phyloP scores from a whole-genome alignment of 169 alveolate genomes.

The Cryptosporidium muris region DNA sequence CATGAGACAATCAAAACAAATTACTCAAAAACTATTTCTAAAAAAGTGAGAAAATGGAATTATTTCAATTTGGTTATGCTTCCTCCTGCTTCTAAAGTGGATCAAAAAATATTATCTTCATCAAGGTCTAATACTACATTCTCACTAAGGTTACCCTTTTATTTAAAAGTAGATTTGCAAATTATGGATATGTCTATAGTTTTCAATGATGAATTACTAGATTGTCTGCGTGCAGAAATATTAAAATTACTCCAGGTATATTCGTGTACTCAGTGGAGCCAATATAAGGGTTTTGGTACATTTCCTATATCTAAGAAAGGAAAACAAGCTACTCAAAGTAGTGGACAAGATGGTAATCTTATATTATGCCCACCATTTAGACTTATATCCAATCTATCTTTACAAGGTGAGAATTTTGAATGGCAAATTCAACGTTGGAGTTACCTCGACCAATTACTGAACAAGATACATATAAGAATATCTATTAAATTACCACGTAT shows the following conservation, averaged over 20 bases:
- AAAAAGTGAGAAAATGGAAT: slow-evolving; percentile 50
- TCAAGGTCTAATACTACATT: slow-evolving; percentile 21
- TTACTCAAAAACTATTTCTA: background rate
- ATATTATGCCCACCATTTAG: slow-evolving; percentile 50
- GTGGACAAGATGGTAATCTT: background rate
- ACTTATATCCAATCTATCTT: slow-evolving; percentile 1
- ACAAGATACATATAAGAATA: slow-evolving; percentile 46
- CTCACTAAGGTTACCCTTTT: slow-evolving; percentile 43
- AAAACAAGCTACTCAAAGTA: background rate
- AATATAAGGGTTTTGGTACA: slow-evolving; percentile 65
- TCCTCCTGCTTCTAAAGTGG: slow-evolving; percentile 17
- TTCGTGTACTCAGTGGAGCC: slow-evolving; percentile 48
- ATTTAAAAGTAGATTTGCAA: slow-evolving; percentile 46
- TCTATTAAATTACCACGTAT: slow-evolving; percentile 38
- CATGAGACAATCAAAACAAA: background rate
- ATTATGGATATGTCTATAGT: slow-evolving; percentile 2
- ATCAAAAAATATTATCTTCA: background rate
- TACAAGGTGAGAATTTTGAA: slow-evolving; percentile 16
- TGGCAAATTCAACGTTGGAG: slow-evolving; percentile 15
- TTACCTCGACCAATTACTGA: slow-evolving; percentile 21
- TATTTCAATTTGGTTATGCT: slow-evolving; percentile 47
- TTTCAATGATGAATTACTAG: slow-evolving; percentile 52
- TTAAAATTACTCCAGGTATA: slow-evolving; percentile 58
- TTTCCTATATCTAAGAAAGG: slow-evolving; percentile 31
- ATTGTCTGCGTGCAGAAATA: slow-evolving; percentile 37